Evolutionary conservation across 768 basidiomycete species (phyloP), one percentile per base, ranked within the genome.

Genomic region (Suillus variegatus): DNA sequence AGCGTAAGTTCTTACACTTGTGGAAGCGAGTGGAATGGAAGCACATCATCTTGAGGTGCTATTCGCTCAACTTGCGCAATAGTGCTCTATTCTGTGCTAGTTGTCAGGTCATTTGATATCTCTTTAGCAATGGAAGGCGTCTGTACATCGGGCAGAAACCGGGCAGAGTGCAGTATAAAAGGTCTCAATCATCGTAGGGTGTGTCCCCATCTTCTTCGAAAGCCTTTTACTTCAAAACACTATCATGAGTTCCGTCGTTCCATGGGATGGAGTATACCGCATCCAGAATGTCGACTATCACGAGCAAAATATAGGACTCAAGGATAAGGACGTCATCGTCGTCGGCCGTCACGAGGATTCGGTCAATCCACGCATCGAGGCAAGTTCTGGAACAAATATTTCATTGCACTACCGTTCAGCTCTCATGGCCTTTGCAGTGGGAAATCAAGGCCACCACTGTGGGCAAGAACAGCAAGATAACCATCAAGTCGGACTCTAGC

Each of bases 291-390:
- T 25, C 4, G 13, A 0, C 38, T 40, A 57, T 38, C 2, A 1
- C 13, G 1, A 40, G 14, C 38, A 38, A 25, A 38, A 22, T 0
- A 22, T 57, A 22, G 56, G 36, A 25, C n/a, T n/a, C 3, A 2
- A 9, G 0, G 4, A 1, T 10, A 0, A 7, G 4, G 55, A 14
- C 7, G 0, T 6, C 3, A 1, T 56, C n/a, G n/a, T 56, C 3
- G 35, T 6, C 12, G 55, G 55, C 12, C 35, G 32, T 35, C 55
- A 35, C 55, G 12, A 38, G 22, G 35, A 36, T 55, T 14, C 22
- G 1, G 4, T 1, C 40, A 16, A 58, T 25, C 22, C 57, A 18
- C 38, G 10, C 18, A 58, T 58, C 25, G 9, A 41, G 57, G 57
- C 25, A 41, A 40, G 38, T 25, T 58, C 2, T 36, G 13, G 35